A percentile compares a stretch with the other conserved stretches of the same genome.
These are phyloP conservation scores for Geotrichum phurueaensis DNA, from an alignment of 1,139 yeast species.

Conservation along the genomic window DNA sequence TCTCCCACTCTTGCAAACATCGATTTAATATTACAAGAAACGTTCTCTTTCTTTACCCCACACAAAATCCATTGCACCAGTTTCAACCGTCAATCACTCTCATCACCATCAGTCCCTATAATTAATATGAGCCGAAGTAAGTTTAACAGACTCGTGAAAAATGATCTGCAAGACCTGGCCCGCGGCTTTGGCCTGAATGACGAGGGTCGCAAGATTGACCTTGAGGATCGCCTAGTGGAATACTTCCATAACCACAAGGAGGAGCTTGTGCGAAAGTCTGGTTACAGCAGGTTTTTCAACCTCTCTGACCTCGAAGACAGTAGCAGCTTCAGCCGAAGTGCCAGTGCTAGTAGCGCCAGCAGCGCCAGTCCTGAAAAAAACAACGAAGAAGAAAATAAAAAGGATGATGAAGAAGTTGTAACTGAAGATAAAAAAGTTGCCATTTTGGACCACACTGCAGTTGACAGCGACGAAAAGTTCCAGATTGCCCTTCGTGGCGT, in stretches of 20 bases:
- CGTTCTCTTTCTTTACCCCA: not conserved
- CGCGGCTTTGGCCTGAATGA: not conserved
- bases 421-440: not conserved
- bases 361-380: not conserved
- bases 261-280: not conserved
- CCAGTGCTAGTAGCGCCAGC: not conserved
- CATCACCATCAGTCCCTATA: not conserved
- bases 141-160: conserved; percentile 2
- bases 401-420: not conserved
- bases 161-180: conserved; percentile 5
- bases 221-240: conserved; percentile 2
- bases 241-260: not conserved
- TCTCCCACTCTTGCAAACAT: not conserved
- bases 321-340: not conserved
- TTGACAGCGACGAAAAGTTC: not conserved
- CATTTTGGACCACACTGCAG: not conserved
- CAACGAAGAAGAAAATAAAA: not conserved
- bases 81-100: not conserved
- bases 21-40: not conserved
- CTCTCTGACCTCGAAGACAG: conserved; percentile 1
- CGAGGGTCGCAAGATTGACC: conserved; percentile 2
- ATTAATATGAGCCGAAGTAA: not conserved
- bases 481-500: not conserved
- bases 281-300: not conserved
- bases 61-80: too few relatives aligned